Percentiles rank a stretch among this genome's conserved stretches.
Evolutionary conservation across 208 protist genomes (phyloP).

Genomic region (Trypanosoma vivax): DNA sequence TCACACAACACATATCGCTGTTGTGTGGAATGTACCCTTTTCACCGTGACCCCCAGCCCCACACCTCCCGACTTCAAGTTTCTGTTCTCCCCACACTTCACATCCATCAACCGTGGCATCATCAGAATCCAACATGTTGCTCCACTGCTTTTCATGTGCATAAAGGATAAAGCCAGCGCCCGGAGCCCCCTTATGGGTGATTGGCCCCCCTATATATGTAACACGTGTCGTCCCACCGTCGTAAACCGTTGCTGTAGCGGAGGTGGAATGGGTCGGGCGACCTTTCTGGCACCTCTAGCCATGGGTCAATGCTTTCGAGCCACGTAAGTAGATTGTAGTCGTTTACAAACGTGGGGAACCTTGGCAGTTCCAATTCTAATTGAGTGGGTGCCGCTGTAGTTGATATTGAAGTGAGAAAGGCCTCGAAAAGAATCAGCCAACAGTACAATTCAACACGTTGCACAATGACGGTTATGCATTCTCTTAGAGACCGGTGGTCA

Average conservation of each 20-base stretch:
- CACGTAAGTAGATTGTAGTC: constrained; percentile 22
- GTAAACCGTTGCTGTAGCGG: constrained; percentile 73
- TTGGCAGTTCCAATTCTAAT: constrained; percentile 10
- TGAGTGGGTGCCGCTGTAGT: constrained; percentile 5
- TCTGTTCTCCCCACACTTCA: too few species aligned
- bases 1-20: too few species aligned
- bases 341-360: constrained; percentile 40
- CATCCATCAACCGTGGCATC: too few species aligned
- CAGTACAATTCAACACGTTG: constrained; percentile 49
- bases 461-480: constrained; percentile 16
- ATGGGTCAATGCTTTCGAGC: constrained; percentile 70
- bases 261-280: constrained; percentile 58
- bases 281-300: constrained; percentile 16
- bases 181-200: not conserved
- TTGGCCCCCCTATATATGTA: constrained; percentile 49
- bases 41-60: too few species aligned
- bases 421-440: constrained; percentile 53
- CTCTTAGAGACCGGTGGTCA: constrained; percentile 14
- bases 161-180: too few species aligned
- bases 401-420: constrained; percentile 34
- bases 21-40: too few species aligned
- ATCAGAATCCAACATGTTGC: too few species aligned
- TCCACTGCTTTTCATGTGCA: too few species aligned
- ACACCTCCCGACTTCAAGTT: too few species aligned
- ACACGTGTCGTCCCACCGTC: constrained; percentile 68